Evolutionary conservation across 345 rosid species (phyloP).

Genomic region (Populus euphratica): DNA sequence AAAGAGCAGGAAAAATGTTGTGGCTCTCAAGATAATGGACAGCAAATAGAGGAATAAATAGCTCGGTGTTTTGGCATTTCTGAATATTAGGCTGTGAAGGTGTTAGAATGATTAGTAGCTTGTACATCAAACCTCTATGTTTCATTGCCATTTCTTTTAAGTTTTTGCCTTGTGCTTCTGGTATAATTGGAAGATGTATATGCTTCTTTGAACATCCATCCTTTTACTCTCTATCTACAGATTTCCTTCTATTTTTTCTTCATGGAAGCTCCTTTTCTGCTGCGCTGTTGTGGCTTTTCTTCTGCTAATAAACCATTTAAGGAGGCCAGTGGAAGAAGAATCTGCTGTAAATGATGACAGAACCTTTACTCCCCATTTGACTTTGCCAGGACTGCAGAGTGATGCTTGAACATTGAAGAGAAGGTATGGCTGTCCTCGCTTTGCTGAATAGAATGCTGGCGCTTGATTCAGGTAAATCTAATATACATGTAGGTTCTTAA

Average conservation of each 20-base stretch:
- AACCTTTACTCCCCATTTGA: slow-evolving; percentile 39
- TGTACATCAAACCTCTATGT: neutral
- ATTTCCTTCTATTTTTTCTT: slow-evolving; percentile 95
- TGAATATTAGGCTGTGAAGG: neutral
- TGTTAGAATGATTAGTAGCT: neutral
- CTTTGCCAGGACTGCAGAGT: slow-evolving; percentile 21
- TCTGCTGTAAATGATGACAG: slow-evolving; percentile 18
- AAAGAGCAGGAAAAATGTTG: neutral
- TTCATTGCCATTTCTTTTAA: neutral
- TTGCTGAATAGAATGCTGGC: slow-evolving; percentile 1
- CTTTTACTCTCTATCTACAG: slow-evolving; percentile 41
- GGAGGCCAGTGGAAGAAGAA: slow-evolving; percentile 40
- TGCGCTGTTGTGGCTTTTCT: slow-evolving; percentile 78
- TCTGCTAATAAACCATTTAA: slow-evolving; percentile 56
- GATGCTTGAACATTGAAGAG: slow-evolving; percentile 11
- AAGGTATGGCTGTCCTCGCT: slow-evolving; percentile 6
- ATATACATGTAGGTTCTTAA: neutral
- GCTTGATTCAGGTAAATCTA: slow-evolving; percentile 4
- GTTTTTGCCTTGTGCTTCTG: neutral
- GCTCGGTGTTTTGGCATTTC: neutral
- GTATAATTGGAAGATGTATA: neutral
- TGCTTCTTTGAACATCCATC: slow-evolving; percentile 5
- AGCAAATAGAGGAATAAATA: neutral
- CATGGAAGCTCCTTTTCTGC: slow-evolving; percentile 93
- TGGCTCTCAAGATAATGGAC: neutral